Conservation (phyloP, 164 flowering plant genomes). For the grape (Vitis vinifera) region ASM3070453v1 NC_081805.1:1672501-1673000, state of each 20-base stretch:
- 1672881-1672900: constrained; percentile 55
- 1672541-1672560: constrained; percentile 54
- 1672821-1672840: constrained; percentile 39
- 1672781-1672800: constrained; percentile 64
- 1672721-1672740: no score
- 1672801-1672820: constrained; percentile 36
- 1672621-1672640: no score
- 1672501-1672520: constrained; percentile 65
- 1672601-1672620: no score
- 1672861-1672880: constrained; percentile 67
- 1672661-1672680: not conserved
- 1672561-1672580: no score
- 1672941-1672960: no score
- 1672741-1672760: no score
- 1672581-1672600: no score
- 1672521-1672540: constrained; percentile 64
- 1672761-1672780: constrained; percentile 2
- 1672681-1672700: no score
- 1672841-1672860: constrained; percentile 72
- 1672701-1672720: no score
- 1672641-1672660: not conserved
- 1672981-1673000: no score
- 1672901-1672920: not conserved
- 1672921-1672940: no score
- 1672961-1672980: no score